phyloP scores from a whole-genome alignment of 2,329 filamentous ascomycete genomes.

The Ophiostoma ulmi region DNA sequence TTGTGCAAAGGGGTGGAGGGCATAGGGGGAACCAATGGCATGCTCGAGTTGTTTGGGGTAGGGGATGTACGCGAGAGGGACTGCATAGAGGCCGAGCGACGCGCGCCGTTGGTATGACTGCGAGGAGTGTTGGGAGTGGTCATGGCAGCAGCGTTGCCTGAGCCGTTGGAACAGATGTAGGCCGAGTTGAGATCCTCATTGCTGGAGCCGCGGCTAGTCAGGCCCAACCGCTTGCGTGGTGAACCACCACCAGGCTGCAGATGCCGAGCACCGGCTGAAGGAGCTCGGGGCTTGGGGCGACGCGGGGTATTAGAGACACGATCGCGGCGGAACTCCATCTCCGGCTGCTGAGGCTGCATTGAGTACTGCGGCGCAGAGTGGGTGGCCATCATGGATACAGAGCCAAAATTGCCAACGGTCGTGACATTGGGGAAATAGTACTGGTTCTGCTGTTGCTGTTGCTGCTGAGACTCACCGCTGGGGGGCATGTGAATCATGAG shows the following conservation, averaged over 20 bases:
- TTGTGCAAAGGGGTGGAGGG: slow-evolving; percentile 19
- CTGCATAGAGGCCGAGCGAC: slow-evolving; percentile 32
- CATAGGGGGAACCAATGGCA: not conserved
- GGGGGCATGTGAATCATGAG: slow-evolving; percentile 53
- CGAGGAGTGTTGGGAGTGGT: slow-evolving; percentile 19
- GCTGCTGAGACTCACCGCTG: slow-evolving; percentile 30
- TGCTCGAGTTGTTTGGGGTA: slow-evolving; percentile 7
- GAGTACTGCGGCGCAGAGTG: slow-evolving; percentile 16
- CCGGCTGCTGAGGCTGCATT: slow-evolving; percentile 14
- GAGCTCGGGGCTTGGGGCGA: slow-evolving; percentile 48
- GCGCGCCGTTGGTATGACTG: slow-evolving; percentile 21
- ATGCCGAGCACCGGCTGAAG: slow-evolving; percentile 51
- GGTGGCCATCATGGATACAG: slow-evolving; percentile 14
- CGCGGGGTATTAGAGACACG: slow-evolving; percentile 28
- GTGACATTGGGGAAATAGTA: slow-evolving; percentile 25
- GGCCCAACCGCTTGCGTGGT: slow-evolving; percentile 38
- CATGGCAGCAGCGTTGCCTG: slow-evolving; percentile 11
- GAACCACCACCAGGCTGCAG: slow-evolving; percentile 35
- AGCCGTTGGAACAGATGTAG: not conserved
- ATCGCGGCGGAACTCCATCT: slow-evolving; percentile 24
- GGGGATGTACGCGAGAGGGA: slow-evolving; percentile 25
- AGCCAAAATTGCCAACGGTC: not conserved
- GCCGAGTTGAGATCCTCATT: slow-evolving; percentile 14
- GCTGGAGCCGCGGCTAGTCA: slow-evolving; percentile 18
- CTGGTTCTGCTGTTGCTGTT: slow-evolving; percentile 26